Percentiles rank a stretch among this genome's conserved stretches.
These are phyloP conservation scores for Patellifolia procumbens DNA, from an alignment of 179 eudicot species.

Conservation along the genomic window DNA sequence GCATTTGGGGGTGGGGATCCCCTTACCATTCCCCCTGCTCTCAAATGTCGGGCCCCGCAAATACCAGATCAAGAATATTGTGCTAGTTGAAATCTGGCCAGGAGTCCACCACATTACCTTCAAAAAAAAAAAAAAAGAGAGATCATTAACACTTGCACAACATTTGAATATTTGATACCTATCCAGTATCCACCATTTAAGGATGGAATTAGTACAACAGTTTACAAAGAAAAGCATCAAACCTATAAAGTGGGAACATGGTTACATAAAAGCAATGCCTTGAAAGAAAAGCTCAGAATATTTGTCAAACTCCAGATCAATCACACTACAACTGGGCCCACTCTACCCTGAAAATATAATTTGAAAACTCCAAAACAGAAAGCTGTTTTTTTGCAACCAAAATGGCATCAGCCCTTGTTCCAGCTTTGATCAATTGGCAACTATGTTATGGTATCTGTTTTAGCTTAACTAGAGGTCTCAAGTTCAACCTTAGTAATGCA, in stretches of 20 bases:
- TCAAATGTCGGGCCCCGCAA: no score
- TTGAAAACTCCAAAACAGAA: not conserved
- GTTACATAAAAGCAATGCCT: conserved; percentile 26
- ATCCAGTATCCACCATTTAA: not conserved
- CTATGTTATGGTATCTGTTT: no score
- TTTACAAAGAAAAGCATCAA: conserved; percentile 21
- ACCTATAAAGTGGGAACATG: conserved; percentile 32
- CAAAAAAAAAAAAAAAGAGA: no score
- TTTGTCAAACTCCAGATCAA: conserved; percentile 12
- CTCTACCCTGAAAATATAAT: not conserved
- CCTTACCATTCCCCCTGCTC: no score
- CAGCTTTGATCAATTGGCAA: no score
- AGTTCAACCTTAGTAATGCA: not conserved
- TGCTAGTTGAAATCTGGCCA: no score
- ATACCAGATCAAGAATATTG: no score
- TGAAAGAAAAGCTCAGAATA: conserved; percentile 26
- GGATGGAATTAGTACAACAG: conserved; percentile 5
- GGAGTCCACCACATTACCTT: no score
- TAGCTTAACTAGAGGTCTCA: no score
- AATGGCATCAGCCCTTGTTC: not conserved
- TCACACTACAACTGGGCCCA: conserved; percentile 12
- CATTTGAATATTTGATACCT: conserved; percentile 15
- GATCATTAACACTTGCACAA: not conserved
- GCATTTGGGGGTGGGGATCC: no score
- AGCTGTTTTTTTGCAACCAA: not conserved